Evolutionary conservation across 2,329 filamentous ascomycete genomes (phyloP).

Genomic region (Fusarium mexicanum): DNA sequence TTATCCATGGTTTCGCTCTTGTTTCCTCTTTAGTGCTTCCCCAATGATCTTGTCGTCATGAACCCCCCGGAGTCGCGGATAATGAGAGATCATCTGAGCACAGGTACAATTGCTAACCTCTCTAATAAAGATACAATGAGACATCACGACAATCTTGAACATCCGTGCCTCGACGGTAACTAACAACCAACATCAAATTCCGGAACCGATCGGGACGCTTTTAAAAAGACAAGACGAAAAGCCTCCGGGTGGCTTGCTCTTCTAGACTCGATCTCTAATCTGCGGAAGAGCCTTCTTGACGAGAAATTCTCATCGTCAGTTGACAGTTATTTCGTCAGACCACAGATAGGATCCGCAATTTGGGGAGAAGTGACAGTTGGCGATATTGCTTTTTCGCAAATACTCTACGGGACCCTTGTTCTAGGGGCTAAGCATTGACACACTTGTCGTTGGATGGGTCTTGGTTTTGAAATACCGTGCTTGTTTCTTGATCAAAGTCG

Average conservation of each 20-base stretch:
- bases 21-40: neutral
- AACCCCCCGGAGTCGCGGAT: neutral
- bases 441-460: constrained; percentile 13
- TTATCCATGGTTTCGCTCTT: neutral
- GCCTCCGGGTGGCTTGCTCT: constrained; percentile 5
- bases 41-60: neutral
- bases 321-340: neutral
- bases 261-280: neutral
- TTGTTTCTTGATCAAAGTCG: neutral
- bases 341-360: constrained; percentile 15
- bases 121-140: neutral
- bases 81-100: neutral
- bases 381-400: neutral
- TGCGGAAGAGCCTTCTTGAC: neutral
- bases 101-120: neutral
- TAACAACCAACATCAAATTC: constrained; percentile 5
- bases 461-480: neutral
- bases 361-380: neutral
- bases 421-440: constrained; percentile 16
- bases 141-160: neutral
- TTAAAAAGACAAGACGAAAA: constrained; percentile 19
- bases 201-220: constrained; percentile 17
- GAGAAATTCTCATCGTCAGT: neutral
- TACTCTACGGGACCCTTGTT: constrained; percentile 13
- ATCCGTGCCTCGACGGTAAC: neutral